Base-by-base conservation (phyloP, 805 yeast genomes). In the Candida tallmaniae region DNA sequence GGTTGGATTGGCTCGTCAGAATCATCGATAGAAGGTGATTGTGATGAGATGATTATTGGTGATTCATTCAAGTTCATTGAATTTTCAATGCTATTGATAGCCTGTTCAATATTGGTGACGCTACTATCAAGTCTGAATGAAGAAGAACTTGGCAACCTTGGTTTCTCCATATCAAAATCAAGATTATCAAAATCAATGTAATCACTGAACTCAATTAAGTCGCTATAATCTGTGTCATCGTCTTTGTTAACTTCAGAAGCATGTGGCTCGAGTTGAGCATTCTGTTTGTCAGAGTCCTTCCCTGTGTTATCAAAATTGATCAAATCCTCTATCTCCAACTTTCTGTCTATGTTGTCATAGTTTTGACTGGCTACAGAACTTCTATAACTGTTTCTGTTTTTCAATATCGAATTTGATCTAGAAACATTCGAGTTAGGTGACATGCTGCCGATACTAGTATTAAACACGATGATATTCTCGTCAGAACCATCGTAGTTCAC, bases 151-250 rank as follows among this genome's bases (percentile, higher is more conserved):
- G 23, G 23, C 10, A 10, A 20, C 23, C 10, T 20, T 9, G 5
- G 13, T 17, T 26, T 24, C 23, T 34, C 27, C 4, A 40, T 33
- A 24, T 44, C 46, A 27, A 47, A 38, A 30, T 44, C 42, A 29
- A 40, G 36, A 30, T 38, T 32, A 9, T 64, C 71, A 17, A 58
- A 54, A 42, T 65, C 68, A 33, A 66, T 58, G 39, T 53, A 65
- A 34, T 65, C 69, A 23, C 62, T 51, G 35, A 65, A 66, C 38
- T 65, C 71, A 39, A 63, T 55, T n/a, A 65, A 54, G 29, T 64
- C 68, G 20, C 42, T 31, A 29, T 23, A 43, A 25, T 40, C 43
- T 4, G 24, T 37, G 14, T 34, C 33, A 5, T 14, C 24, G 9
- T 17, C 23, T 3, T 14, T 29, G 6, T 29, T 29, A 14, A 16